Evolutionary conservation across 2,329 filamentous ascomycete genomes (phyloP).

Genomic region (Colletotrichum tabaci): DNA sequence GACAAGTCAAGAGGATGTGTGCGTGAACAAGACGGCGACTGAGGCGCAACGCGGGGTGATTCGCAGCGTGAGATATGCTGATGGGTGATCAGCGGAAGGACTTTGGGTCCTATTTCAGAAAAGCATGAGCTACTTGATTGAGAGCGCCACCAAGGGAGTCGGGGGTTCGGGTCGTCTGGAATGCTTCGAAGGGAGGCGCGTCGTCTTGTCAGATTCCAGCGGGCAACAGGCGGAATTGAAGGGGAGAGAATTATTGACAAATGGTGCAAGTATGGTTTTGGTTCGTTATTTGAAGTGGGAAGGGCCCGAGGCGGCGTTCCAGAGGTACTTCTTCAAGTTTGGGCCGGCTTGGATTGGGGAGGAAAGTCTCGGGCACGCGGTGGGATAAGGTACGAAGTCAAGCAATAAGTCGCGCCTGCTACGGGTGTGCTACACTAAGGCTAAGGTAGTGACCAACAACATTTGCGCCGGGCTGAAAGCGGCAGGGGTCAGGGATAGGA

Average conservation of each 20-base stretch:
- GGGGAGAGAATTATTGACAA: constrained; percentile 8
- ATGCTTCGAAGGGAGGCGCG: constrained; percentile 34
- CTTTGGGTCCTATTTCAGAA: constrained; percentile 37
- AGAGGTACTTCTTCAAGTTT: constrained; percentile 10
- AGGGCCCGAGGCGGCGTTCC: constrained; percentile 24
- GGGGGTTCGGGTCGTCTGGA: constrained; percentile 20
- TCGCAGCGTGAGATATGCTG: not conserved
- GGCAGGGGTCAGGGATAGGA: constrained; percentile 30
- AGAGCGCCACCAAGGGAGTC: constrained; percentile 29
- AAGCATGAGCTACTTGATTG: constrained; percentile 11
- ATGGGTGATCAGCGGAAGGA: constrained; percentile 1
- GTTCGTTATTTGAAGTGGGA: constrained; percentile 2
- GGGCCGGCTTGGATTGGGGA: not conserved
- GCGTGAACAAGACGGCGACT: not conserved
- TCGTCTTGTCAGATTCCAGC: constrained; percentile 31
- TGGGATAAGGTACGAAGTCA: not conserved
- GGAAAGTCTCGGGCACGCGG: constrained; percentile 26
- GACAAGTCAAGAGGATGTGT: not conserved
- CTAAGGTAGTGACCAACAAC: constrained; percentile 8
- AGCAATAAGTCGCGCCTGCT: not conserved
- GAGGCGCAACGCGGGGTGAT: not conserved
- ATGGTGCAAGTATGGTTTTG: constrained; percentile 27
- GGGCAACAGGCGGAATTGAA: constrained; percentile 12
- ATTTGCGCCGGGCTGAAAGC: constrained; percentile 39
- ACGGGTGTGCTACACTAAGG: not conserved